These are phyloP conservation scores for Boletus chippewaensis DNA, from an alignment of 1,284 basidiomycete genomes.

Conservation along the genomic window DNA sequence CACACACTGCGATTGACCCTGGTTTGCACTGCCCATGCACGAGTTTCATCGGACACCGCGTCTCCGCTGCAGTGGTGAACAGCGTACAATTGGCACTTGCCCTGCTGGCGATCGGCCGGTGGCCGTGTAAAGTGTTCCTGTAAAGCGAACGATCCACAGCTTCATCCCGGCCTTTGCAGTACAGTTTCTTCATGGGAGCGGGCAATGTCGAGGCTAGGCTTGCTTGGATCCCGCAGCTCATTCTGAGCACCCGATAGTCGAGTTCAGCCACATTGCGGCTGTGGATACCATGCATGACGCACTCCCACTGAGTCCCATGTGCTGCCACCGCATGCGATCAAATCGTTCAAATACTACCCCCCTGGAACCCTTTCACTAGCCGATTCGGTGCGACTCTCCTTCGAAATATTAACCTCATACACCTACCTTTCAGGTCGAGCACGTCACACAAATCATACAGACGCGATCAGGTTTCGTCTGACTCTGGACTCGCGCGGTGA, in stretches of 20 bases:
- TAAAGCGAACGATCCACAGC: constrained; percentile 3
- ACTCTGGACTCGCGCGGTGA: too few relatives aligned
- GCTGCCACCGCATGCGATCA: constrained; percentile 4
- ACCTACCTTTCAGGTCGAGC: too few relatives aligned
- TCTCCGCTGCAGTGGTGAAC: constrained; percentile 4
- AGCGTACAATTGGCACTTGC: background rate
- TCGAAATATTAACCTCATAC: too few relatives aligned
- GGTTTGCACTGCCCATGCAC: constrained; percentile 2
- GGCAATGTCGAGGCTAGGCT: constrained; percentile 10
- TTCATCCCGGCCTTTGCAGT: background rate
- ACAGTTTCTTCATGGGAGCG: background rate
- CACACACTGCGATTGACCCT: background rate
- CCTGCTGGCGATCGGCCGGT: background rate
- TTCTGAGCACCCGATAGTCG: background rate
- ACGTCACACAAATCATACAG: too few relatives aligned
- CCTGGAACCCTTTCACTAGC: constrained; percentile 5
- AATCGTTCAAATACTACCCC: background rate
- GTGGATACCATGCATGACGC: background rate
- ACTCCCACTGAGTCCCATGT: background rate
- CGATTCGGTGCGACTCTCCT: background rate
- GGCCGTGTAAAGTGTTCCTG: constrained; percentile 7
- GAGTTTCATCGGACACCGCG: constrained; percentile 7
- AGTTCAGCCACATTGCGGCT: constrained; percentile 2
- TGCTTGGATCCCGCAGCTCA: constrained; percentile 2
- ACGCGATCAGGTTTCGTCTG: too few relatives aligned